Base-by-base conservation (phyloP, 2,329 filamentous ascomycete genomes). In the Hymenoscyphus occultus region DNA sequence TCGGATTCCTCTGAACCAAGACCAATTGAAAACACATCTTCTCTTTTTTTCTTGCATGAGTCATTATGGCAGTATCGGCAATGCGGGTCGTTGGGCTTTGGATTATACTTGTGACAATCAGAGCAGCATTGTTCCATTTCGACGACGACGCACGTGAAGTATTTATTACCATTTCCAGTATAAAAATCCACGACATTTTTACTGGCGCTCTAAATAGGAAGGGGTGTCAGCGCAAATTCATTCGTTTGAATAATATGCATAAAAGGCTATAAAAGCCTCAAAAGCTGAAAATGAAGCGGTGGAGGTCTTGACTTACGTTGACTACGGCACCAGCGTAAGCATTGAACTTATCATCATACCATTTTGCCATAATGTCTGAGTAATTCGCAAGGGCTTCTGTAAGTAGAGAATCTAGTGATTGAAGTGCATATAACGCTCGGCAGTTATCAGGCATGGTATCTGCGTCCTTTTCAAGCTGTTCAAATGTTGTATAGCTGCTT, bases 401-500 rank as follows among this genome's bases (percentile, higher is more conserved):
- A 14, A 60, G 39, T 16, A 60, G 22, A 42, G 59, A n/a, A 48
- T 42, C 39, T 3, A 42, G n/a, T 22, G 59, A 39, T 28, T 28
- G 39, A 10, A 60, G 10, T 5, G 39, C n/a, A 32, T 48, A 60
- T 14, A 45, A 35, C 7, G 59, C 59, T 31, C 19, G 22, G 22
- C 59, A 60, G 22, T 48, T 28, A 5, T 10, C 22, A 16, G 59
- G 59, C n/a, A 60, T 60, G n/a, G n/a, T 48, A 35, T 31, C 59
- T 5, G 39, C 59, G n/a, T 60, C 59, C 22, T 45, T 60, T 6
- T 60, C 39, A 5, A 60, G 39, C n/a, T 60, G 59, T 32, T 60
- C 59, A 14, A 60, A 60, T 1, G 59, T 42, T 28, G 22, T 60
- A 31, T 60, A 60, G n/a, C 39, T 60, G 6, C 19, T 7, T 16